Conservation (phyloP, 164 flowering plant genomes). For the Magnolia changhungtana region DNA sequence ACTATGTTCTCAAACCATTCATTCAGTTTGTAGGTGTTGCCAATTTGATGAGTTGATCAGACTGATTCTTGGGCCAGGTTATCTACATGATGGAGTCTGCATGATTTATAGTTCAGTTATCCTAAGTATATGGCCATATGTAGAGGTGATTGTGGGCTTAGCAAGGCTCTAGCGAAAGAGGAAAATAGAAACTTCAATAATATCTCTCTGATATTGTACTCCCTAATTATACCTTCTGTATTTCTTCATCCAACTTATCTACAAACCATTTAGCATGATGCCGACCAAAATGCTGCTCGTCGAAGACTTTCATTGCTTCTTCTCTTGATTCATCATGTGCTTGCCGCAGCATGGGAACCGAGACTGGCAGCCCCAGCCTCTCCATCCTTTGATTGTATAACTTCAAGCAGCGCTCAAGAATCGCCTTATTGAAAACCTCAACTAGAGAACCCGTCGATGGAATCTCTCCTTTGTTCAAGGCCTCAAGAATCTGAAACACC, state of each 20-base stretch:
- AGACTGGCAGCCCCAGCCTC: conserved; percentile 53
- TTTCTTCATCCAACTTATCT: conserved; percentile 60
- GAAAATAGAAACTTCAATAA: neutral
- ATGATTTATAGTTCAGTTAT: neutral
- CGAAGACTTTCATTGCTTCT: conserved; percentile 64
- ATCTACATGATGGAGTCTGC: neutral
- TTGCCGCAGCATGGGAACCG: conserved; percentile 52
- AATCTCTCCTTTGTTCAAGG: conserved; percentile 97
- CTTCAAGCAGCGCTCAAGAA: conserved; percentile 84
- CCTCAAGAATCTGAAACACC: conserved; percentile 80
- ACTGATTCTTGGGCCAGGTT: neutral
- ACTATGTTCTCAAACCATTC: neutral
- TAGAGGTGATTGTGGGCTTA: neutral
- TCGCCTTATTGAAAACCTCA: conserved; percentile 91
- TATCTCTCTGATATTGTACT: neutral
- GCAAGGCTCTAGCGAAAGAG: neutral
- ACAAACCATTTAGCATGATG: conserved; percentile 86
- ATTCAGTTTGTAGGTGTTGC: neutral
- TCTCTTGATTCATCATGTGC: conserved; percentile 50
- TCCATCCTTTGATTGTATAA: conserved; percentile 66
- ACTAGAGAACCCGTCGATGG: conserved; percentile 98
- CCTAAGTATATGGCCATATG: neutral
- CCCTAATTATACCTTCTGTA: conserved; percentile 48
- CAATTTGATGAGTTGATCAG: neutral
- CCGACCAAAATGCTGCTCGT: conserved; percentile 90